Evolutionary conservation across 1,139 yeast genomes (phyloP), one percentile per base, ranked within the genome.

Genomic region (Blastobotrys serpentis): DNA sequence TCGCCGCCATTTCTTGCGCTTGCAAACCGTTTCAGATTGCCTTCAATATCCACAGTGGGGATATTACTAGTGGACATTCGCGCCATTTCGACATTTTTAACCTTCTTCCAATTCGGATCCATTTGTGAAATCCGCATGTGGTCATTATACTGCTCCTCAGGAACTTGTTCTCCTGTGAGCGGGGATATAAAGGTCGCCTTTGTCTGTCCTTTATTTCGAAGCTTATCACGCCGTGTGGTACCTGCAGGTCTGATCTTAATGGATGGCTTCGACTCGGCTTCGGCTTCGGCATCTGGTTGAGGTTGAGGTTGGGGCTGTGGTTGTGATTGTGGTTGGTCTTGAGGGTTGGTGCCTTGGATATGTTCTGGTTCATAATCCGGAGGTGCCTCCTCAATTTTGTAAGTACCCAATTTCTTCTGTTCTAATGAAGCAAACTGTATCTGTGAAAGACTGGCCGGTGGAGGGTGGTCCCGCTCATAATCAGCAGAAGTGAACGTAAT

Each of bases 51-150:
- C 46, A 79, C 81, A 1, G 82, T 76, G 3, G 82, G 77, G 50
- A 88, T 67, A 59, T 86, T 86, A 4, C 88, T 75, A 25, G 79
- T 71, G 34, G 77, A 70, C 59, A 77, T 76, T 59, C 88, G 86
- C 26, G 76, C 72, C 55, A 84, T 81, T 13, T 73, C 74, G 51
- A 77, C 76, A 25, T 77, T 79, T 60, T 81, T 83, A 63, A 87
- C 90, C 54, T 80, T 80, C 56, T 81, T 76, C 69, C 86, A 87
- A 54, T 79, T 73, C 1, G 96, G 96, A 65, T 90, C 96, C 46
- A 92, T 70, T 42, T 87, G 71, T 49, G 86, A 70, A n/a, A 81
- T 77, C 50, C 79, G 77, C 55, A 89, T 72, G 65, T 90, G 97
- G 55, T 75, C 78, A 55, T 84, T 88, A 62, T 86, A 87, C 54